Percentiles rank a stretch among this genome's conserved stretches.
Conservation (phyloP, 352 stramenopile species). For the Phytophthora multivora region DNA sequence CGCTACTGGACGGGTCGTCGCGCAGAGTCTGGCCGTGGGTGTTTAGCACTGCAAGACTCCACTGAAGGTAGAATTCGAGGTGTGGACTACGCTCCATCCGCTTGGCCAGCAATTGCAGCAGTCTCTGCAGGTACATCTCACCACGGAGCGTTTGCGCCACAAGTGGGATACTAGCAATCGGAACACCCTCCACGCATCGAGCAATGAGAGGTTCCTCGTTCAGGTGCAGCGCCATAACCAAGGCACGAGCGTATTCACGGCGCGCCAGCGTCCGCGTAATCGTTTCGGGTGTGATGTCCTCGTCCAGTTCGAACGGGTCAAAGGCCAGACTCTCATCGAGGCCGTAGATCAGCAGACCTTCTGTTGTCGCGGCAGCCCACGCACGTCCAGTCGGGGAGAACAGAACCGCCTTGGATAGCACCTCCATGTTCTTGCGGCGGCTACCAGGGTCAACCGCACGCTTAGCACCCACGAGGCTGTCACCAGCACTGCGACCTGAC, state of each 20-base stretch:
- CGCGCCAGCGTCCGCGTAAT: constrained; percentile 89
- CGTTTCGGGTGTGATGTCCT: constrained; percentile 96
- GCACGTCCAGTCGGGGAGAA: constrained; percentile 98
- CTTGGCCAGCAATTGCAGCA: constrained; percentile 94
- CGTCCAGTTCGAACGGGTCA: constrained; percentile 98
- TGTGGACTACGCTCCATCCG: constrained; percentile 93
- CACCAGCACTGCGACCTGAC: constrained; percentile 30
- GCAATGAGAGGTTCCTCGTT: constrained; percentile 96
- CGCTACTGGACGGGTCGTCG: constrained; percentile 61
- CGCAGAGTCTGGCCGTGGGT: constrained; percentile 90
- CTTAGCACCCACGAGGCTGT: constrained; percentile 78
- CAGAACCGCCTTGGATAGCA: constrained; percentile 91
- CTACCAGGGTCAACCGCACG: constrained; percentile 94
- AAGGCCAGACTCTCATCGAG: constrained; percentile 97
- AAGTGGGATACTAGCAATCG: constrained; percentile 88
- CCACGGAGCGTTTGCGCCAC: constrained; percentile 90
- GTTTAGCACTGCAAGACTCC: constrained; percentile 94
- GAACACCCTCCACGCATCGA: constrained; percentile 91
- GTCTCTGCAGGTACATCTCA: constrained; percentile 90
- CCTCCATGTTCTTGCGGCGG: constrained; percentile 84
- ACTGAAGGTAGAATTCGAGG: constrained; percentile 98
- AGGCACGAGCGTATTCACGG: constrained; percentile 91
- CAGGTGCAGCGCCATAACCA: constrained; percentile 97
- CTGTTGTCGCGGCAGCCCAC: constrained; percentile 96
- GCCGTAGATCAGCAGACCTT: constrained; percentile 98